Conservation (phyloP, 495 filamentous ascomycete species). For the Letharia lupina region DNA sequence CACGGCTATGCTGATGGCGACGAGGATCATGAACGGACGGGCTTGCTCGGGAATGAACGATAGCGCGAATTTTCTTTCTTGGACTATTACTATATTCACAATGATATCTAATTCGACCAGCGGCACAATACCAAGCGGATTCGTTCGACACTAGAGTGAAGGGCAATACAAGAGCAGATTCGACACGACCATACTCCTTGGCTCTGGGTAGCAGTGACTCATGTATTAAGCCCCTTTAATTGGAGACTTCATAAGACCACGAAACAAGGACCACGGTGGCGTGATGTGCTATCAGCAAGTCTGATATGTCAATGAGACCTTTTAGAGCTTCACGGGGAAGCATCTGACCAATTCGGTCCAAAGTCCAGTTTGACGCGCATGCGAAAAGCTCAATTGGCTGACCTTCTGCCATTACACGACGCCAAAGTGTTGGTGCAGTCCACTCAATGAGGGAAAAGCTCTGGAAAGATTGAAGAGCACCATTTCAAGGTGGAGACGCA, state of each 20-base stretch:
- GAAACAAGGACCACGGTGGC: background rate
- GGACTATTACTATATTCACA: background rate
- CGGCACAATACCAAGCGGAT: background rate
- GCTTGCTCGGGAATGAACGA: conserved; percentile 19
- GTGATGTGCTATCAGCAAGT: background rate
- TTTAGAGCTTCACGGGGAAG: too few relatives aligned
- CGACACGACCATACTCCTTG: background rate
- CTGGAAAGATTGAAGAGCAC: background rate
- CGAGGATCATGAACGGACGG: conserved; percentile 17
- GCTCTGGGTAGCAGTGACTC: background rate
- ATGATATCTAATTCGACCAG: background rate
- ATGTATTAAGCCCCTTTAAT: background rate
- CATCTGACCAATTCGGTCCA: too few relatives aligned
- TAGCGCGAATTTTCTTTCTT: background rate
- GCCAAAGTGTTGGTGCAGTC: background rate
- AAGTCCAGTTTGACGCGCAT: background rate
- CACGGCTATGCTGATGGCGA: background rate
- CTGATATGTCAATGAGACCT: too few relatives aligned
- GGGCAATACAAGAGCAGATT: background rate
- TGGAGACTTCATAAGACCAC: background rate
- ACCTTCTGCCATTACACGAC: background rate
- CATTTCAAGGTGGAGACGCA: background rate
- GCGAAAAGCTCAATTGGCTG: background rate
- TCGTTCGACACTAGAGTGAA: background rate
- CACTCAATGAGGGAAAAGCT: background rate